phyloP scores from a whole-genome alignment of 176 grass and related monocot species.

The Phoenix dactylifera region DNA sequence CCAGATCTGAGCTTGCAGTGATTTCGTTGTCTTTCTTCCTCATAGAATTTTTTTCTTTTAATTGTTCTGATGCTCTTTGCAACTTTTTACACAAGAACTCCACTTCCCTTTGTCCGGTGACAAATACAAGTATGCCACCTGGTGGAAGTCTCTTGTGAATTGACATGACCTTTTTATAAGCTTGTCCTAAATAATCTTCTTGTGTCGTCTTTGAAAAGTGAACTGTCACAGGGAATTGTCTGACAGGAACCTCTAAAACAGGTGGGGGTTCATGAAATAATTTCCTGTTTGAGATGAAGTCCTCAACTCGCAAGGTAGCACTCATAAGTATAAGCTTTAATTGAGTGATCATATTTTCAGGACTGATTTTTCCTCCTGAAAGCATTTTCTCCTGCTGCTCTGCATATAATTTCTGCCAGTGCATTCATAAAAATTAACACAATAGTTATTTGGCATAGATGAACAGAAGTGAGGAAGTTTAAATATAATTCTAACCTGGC shows the following conservation, averaged over 20 bases:
- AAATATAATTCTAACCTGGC: constrained; percentile 44
- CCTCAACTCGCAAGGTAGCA: constrained; percentile 83
- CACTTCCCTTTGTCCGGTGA: constrained; percentile 92
- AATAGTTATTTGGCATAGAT: constrained; percentile 1
- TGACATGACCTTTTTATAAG: constrained; percentile 83
- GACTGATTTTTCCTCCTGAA: constrained; percentile 35
- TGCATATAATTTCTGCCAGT: constrained; percentile 39
- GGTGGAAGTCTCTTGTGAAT: constrained; percentile 84
- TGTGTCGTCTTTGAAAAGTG: constrained; percentile 80
- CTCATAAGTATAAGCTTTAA: constrained; percentile 96
- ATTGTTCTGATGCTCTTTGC: constrained; percentile 34
- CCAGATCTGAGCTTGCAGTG: constrained; percentile 36
- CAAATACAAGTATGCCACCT: constrained; percentile 94
- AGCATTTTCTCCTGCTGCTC: constrained; percentile 57
- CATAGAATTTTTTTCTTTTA: constrained; percentile 31
- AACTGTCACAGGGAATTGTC: constrained; percentile 81
- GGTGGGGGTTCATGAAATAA: constrained; percentile 66
- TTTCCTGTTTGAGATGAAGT: constrained; percentile 81
- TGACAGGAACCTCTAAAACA: constrained; percentile 62
- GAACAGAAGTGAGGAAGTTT: constrained; percentile 24
- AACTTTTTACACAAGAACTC: constrained; percentile 83
- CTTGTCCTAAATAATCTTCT: constrained; percentile 81
- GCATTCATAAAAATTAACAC: constrained; percentile 21
- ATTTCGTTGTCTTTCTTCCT: constrained; percentile 15
- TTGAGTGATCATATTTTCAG: constrained; percentile 50